phyloP scores from a whole-genome alignment of 2,329 filamentous ascomycete genomes.

The Arthrobotrys conoides region DNA sequence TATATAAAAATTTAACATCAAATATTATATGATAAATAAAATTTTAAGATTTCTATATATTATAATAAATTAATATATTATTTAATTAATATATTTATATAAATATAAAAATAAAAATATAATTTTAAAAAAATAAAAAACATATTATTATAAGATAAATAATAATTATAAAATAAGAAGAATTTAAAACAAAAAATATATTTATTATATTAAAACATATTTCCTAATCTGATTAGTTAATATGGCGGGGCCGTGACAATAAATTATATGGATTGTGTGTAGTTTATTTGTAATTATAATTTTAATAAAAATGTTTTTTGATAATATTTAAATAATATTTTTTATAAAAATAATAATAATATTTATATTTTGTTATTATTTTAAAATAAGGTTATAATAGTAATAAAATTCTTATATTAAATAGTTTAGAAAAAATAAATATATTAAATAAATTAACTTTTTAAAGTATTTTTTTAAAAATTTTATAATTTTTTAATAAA shows the following conservation, averaged over 20 bases:
- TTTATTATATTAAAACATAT: no score
- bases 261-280: not conserved
- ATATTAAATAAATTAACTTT: slow-evolving; percentile 14
- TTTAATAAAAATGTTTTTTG: not conserved
- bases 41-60: not conserved
- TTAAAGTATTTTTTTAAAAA: slow-evolving; percentile 6
- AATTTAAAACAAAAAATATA: no score
- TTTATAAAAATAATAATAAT: not conserved
- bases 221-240: no score
- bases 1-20: no score
- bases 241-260: no score
- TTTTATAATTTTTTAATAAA: slow-evolving; percentile 6
- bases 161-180: no score
- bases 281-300: not conserved
- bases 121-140: no score
- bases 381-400: not conserved
- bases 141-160: no score
- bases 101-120: no score
- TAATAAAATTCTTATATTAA: not conserved
- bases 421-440: not conserved
- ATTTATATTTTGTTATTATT: not conserved
- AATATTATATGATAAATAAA: no score
- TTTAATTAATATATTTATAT: not conserved
- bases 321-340: not conserved
- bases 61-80: not conserved